Base-by-base conservation (phyloP, 1,284 basidiomycete genomes). In the Austropuccinia psidii region DNA sequence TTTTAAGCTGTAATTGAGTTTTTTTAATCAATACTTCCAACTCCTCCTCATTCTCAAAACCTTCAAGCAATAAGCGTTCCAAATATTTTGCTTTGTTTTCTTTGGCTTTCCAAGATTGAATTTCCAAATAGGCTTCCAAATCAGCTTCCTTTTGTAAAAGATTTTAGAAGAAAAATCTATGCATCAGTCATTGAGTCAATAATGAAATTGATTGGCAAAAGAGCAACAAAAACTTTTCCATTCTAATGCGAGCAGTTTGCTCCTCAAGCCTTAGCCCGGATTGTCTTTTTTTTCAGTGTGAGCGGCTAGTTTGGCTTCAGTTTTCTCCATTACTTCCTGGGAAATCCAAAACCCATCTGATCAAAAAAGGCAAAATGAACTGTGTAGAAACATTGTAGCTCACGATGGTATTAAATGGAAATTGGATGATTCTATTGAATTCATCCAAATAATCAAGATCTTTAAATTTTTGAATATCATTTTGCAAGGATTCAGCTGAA, bases 211-310 rank as follows among this genome's bases (percentile, higher is more conserved):
- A 50, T 15, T 21, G 13, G 21, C 3, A n/a, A 21, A 50, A 73
- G 58, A 47, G 0, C 0, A 54, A 17, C 39, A 55, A 49, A 31
- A 39, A 57, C 85, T 93, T 94, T 77, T 97, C 93, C 76, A 87
- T 83, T 11, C 95, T 83, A 76, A 89, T 88, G 80, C 89, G 90
- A 0, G 90, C 89, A n/a, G 91, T 91, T 78, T 96, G 87, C 81
- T 98, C 93, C 81, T 95, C 92, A 57, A 98, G 79, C 77, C 93
- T 88, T 72, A 87, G 85, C 0, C 92, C 93, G 75, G 93, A 89
- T 80, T 95, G 91, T 78, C 86, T 88, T 90, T 83, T 79, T 88
- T 87, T 80, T 96, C 93, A 0, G 88, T 83, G 47, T 88, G 85
- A 27, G 87, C 85, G 0, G 87, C 86, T 0, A 96, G 81, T 78